These are phyloP conservation scores for Xylaria scruposa DNA, from an alignment of 495 filamentous ascomycete genomes.

Conservation along the genomic window DNA sequence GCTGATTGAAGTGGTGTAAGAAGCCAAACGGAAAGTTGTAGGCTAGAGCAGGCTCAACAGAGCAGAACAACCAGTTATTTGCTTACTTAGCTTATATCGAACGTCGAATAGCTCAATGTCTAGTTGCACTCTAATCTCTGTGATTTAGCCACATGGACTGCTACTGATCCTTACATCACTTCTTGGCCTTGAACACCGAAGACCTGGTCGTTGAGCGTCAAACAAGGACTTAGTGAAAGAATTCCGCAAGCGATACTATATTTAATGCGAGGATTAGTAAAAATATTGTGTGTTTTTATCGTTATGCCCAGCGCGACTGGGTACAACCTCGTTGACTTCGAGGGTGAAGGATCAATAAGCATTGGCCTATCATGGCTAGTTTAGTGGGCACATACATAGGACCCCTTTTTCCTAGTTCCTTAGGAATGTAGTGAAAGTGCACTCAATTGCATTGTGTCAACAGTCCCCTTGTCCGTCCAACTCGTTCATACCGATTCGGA, in stretches of 20 bases:
- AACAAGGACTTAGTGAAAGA: background rate
- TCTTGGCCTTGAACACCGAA: background rate
- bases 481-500: background rate
- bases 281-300: background rate
- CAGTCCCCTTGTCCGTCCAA: background rate
- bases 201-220: background rate
- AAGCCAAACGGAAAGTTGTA: background rate
- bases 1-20: background rate
- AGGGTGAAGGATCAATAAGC: background rate
- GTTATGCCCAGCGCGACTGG: background rate
- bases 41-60: background rate
- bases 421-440: background rate
- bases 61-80: background rate
- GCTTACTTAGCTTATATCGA: background rate
- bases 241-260: background rate
- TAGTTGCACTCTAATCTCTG: background rate
- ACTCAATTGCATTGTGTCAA: background rate
- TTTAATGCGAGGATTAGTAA: background rate
- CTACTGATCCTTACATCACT: background rate
- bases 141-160: background rate
- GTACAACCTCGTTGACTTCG: background rate
- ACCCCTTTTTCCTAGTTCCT: background rate
- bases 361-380: background rate
- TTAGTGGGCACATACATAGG: background rate
- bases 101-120: background rate